Base-by-base conservation (phyloP, 169 alveolate genomes). In the Eimeria nieschulzi region DNA sequence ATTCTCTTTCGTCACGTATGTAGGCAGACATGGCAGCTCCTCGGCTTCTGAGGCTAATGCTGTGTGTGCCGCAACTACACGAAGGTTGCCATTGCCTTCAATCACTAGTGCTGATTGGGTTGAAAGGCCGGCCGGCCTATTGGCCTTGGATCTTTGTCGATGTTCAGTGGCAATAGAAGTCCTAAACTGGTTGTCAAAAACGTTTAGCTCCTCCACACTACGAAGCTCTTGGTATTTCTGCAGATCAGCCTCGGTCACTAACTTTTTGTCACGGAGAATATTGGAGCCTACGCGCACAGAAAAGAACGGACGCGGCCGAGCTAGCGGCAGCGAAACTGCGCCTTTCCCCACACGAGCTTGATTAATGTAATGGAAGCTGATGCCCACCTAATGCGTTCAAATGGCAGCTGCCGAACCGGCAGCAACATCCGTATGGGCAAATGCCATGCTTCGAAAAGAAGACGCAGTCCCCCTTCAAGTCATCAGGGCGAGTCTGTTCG, bases 381-480 rank as follows among this genome's bases (percentile, higher is more conserved):
- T 33, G 59, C 70, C 19, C 26, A 87, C 93, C 93, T 19, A 59
- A 39, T 7, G 93, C 83, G 78, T 75, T 68, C 55, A 90, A 19
- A 21, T 90, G 93, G 1, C 61, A 17, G n/a, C 70, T 39, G 21
- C 70, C 90, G 55, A 76, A 91, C 9, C 91, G 91, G 64, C 94
- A 91, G 87, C 90, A 66, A 55, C 63, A 66, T 56, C 94, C 94
- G 66, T 5, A 79, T 3, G 87, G 90, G 55, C 94, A 91, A 5
- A 91, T 5, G n/a, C 91, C 91, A 59, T 7, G 70, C 23, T 70
- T 64, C 39, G 55, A 26, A 33, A 80, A 82, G 61, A 80, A 55
- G 0, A 87, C 68, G 71, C 94, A 91, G 7, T 66, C 59, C 46
- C 72, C 83, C 13, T 21, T 21, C 68, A 84, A 68, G 71, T 84